Conservation (phyloP, 2,329 filamentous ascomycete species). For the Moelleriella libera region DNA sequence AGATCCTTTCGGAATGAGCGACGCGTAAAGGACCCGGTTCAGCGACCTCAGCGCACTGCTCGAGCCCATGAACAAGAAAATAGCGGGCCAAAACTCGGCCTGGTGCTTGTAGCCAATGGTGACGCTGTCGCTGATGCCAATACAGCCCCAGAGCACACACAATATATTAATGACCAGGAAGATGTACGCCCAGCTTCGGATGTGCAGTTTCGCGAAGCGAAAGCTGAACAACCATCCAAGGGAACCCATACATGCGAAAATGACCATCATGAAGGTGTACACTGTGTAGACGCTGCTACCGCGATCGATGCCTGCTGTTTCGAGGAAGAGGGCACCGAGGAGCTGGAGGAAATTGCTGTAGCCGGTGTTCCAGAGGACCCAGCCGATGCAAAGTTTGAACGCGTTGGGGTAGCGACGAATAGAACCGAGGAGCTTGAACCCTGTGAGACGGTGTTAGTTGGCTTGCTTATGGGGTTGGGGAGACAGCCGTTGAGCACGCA, state of each 20-base stretch:
- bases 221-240: slow-evolving; percentile 7
- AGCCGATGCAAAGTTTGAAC: slow-evolving; percentile 9
- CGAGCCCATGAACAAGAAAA: slow-evolving; percentile 8
- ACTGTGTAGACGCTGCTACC: slow-evolving; percentile 8
- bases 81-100: slow-evolving; percentile 8
- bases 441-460: background rate
- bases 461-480: background rate
- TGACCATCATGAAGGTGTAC: slow-evolving; percentile 7
- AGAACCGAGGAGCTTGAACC: slow-evolving; percentile 7
- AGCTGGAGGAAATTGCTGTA: slow-evolving; percentile 8
- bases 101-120: slow-evolving; percentile 8
- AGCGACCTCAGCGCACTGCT: slow-evolving; percentile 9
- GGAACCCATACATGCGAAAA: slow-evolving; percentile 7
- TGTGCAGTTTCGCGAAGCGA: slow-evolving; percentile 2
- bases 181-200: slow-evolving; percentile 8
- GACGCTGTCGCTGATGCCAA: slow-evolving; percentile 6
- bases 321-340: slow-evolving; percentile 7
- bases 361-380: slow-evolving; percentile 9
- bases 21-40: slow-evolving; percentile 7
- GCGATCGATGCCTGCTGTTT: slow-evolving; percentile 7
- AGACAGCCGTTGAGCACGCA: background rate
- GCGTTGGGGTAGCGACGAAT: slow-evolving; percentile 8
- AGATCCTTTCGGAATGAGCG: slow-evolving; percentile 8
- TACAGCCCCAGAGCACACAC: slow-evolving; percentile 9
- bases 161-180: slow-evolving; percentile 7